Evolutionary conservation across 805 yeast genomes (phyloP), one percentile per base, ranked within the genome.

Genomic region (Candida quercuum): DNA sequence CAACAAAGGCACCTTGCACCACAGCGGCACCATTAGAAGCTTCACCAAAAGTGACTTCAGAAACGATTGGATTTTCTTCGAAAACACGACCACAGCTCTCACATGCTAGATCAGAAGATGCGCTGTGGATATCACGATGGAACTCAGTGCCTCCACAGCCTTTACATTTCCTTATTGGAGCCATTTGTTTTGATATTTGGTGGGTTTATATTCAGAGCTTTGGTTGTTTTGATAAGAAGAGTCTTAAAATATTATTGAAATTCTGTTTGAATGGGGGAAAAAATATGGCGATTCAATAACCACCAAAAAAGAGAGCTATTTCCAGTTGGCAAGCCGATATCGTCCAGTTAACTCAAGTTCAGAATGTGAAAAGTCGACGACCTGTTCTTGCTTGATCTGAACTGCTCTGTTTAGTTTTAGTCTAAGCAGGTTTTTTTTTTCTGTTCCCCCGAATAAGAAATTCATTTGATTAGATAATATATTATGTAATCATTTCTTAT

Each of bases 11-110:
- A 54, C 99, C 99, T 48, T 91, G 95, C 2, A 93, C 96, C 35
- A 85, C 78, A 25, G 99, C 96, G 12, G 96, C 97, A 49, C 99
- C 99, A 19, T 82, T 72, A 15, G 95, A 72, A 2, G 89, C 73
- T 54, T 94, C 99, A 31, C 94, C 93, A 64, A 89, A 93, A 11
- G 93, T 85, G 37, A 94, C 93, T 57, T 93, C 99, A 7, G 95
- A 80, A 10, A 94, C 98, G 47, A 93, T 91, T 16, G 95, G 95
- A 51, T 87, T 85, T 55, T 89, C 98, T 46, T 87, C 95, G 40
- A 75, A 74, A 22, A 93, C 97, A 16, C 78, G 65, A 59, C 97
- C 97, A 75, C 99, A 93, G 24, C 62, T 57, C 28, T 71, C 67
- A 67, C 99, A 93, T 11, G 87, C 81, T 22, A 86, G 57, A 59